Percentiles rank a stretch among this genome's conserved stretches.
Conservation (phyloP, 2,329 filamentous ascomycete genomes). For the Septoria petroselini region DNA sequence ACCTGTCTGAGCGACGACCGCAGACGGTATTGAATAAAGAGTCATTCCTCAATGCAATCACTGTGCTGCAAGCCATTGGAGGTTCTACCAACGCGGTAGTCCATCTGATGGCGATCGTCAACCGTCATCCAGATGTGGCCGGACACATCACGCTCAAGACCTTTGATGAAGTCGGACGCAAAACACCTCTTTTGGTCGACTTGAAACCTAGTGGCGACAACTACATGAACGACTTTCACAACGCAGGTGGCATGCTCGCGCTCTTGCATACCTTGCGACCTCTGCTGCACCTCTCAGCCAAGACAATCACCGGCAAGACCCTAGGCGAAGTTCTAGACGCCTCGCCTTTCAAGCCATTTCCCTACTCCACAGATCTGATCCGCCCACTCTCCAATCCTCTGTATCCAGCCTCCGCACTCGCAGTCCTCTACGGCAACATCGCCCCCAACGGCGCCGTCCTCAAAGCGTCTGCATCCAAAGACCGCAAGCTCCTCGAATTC, state of each 20-base stretch:
- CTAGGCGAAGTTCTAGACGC: conserved; percentile 47
- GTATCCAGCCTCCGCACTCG: conserved; percentile 46
- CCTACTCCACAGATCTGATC: conserved; percentile 45
- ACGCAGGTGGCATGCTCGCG: conserved; percentile 52
- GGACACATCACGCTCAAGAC: conserved; percentile 47
- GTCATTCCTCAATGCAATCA: conserved; percentile 50
- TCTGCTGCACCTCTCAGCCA: conserved; percentile 47
- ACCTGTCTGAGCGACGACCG: conserved; percentile 40
- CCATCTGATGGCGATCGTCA: conserved; percentile 47
- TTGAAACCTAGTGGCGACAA: conserved; percentile 55
- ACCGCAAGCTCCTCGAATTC: conserved; percentile 46
- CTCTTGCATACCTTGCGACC: conserved; percentile 48
- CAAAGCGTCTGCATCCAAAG: conserved; percentile 52
- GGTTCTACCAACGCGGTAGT: conserved; percentile 47
- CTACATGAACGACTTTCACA: conserved; percentile 56
- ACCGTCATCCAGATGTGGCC: conserved; percentile 49
- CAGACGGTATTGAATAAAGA: conserved; percentile 47
- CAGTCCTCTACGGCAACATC: conserved; percentile 49
- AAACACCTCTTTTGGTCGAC: conserved; percentile 49
- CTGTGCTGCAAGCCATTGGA: conserved; percentile 46
- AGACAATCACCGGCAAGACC: conserved; percentile 49
- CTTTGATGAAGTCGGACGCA: conserved; percentile 49
- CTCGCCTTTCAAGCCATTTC: conserved; percentile 44
- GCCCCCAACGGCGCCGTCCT: conserved; percentile 50
- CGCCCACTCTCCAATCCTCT: conserved; percentile 47